phyloP scores from a whole-genome alignment of 176 grass and related monocot species.

The Eleusine indica region DNA sequence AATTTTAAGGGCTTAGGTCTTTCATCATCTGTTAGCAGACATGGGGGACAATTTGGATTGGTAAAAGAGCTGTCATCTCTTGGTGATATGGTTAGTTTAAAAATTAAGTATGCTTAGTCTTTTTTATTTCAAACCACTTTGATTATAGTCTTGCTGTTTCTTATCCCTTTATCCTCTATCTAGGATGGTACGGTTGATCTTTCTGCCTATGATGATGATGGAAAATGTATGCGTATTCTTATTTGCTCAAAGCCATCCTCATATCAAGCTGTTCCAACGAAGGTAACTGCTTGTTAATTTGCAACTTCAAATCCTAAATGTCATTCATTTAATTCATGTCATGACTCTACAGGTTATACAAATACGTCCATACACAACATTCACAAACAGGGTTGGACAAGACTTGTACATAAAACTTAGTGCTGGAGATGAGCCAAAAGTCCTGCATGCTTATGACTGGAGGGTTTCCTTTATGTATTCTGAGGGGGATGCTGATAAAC shows the following conservation, averaged over 20 bases:
- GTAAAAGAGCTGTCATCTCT: slow-evolving; percentile 85
- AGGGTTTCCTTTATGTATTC: slow-evolving; percentile 78
- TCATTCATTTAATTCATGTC: slow-evolving; percentile 33
- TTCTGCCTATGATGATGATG: slow-evolving; percentile 74
- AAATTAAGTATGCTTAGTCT: slow-evolving; percentile 30
- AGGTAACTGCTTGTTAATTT: slow-evolving; percentile 61
- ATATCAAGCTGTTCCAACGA: slow-evolving; percentile 96
- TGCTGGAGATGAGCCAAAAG: slow-evolving; percentile 68
- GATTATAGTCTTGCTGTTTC: slow-evolving; percentile 30
- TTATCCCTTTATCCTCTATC: slow-evolving; percentile 5
- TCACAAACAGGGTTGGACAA: slow-evolving; percentile 93
- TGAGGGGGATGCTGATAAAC: slow-evolving; percentile 62
- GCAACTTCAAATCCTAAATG: slow-evolving; percentile 24
- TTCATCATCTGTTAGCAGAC: slow-evolving; percentile 58
- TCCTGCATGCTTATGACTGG: slow-evolving; percentile 70
- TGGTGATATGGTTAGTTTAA: slow-evolving; percentile 78
- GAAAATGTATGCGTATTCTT: slow-evolving; percentile 73
- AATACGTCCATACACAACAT: slow-evolving; percentile 88
- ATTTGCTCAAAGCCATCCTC: slow-evolving; percentile 88
- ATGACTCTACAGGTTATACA: slow-evolving; percentile 72
- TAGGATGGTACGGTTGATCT: slow-evolving; percentile 89
- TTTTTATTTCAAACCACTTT: neutral
- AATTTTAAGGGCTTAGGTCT: slow-evolving; percentile 82
- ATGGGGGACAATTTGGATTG: slow-evolving; percentile 66
- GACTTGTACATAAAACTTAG: slow-evolving; percentile 77